These are phyloP conservation scores for Saturnispora saitoi DNA, from an alignment of 805 yeast genomes.

Conservation along the genomic window DNA sequence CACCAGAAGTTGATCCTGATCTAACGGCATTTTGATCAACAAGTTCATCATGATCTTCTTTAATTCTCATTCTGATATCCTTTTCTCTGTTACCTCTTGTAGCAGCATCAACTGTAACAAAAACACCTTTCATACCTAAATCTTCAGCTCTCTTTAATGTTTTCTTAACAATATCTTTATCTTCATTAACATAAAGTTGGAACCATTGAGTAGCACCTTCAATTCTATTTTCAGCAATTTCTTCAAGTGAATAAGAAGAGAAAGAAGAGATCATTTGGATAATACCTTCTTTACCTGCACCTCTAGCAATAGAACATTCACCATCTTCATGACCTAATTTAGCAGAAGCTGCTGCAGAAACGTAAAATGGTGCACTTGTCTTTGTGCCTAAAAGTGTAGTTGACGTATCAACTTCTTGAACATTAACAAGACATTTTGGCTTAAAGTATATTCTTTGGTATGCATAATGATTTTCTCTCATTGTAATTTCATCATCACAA, in stretches of 20 bases:
- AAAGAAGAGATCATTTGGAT: constrained; percentile 90
- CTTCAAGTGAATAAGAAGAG: constrained; percentile 83
- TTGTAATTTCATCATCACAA: constrained; percentile 83
- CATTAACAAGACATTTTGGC: constrained; percentile 78
- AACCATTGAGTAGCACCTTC: constrained; percentile 76
- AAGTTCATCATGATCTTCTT: constrained; percentile 38
- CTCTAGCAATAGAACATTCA: constrained; percentile 74
- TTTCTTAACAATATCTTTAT: constrained; percentile 30
- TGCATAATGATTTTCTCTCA: constrained; percentile 85
- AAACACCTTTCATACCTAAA: constrained; percentile 56
- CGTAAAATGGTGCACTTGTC: constrained; percentile 71
- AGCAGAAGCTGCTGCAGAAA: constrained; percentile 87
- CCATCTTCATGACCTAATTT: constrained; percentile 91
- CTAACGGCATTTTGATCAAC: constrained; percentile 44
- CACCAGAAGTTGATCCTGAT: constrained; percentile 76
- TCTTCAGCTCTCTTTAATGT: constrained; percentile 18
- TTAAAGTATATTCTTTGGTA: constrained; percentile 82
- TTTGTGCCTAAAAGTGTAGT: constrained; percentile 69
- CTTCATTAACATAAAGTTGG: constrained; percentile 77
- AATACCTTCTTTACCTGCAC: constrained; percentile 61
- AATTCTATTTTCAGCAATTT: constrained; percentile 61
- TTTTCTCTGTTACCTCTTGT: constrained; percentile 85
- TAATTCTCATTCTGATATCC: constrained; percentile 26
- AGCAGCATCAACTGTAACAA: constrained; percentile 90
- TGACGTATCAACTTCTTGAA: constrained; percentile 54